A percentile compares a stretch with the other conserved stretches of the same genome.
Evolutionary conservation across 257 asterid genomes (phyloP).

Genomic region (Nicotiana attenuata): DNA sequence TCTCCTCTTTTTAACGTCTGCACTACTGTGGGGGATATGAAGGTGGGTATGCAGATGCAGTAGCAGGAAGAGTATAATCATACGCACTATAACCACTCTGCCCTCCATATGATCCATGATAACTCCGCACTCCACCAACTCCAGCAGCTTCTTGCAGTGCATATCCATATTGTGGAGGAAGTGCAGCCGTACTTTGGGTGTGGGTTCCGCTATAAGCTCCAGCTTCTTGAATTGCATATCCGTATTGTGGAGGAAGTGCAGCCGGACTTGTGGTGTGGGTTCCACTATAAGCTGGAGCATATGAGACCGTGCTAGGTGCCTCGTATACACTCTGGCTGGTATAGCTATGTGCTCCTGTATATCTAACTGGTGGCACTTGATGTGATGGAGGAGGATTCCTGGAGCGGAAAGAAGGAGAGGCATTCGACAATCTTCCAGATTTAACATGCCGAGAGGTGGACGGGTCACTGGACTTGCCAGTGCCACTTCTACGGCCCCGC

Average conservation of each 20-base stretch:
- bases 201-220: constrained; percentile 1
- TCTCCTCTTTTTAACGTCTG: background rate
- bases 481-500: constrained; percentile 9
- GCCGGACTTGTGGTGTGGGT: constrained; percentile 1
- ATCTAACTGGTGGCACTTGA: constrained; percentile 9
- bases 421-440: constrained; percentile 15
- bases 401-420: background rate
- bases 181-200: constrained; percentile 2
- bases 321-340: constrained; percentile 5
- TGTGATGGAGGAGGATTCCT: constrained; percentile 17
- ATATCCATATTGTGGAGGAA: constrained; percentile 13
- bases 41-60: constrained; percentile 14
- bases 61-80: constrained; percentile 11
- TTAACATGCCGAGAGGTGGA: constrained; percentile 19
- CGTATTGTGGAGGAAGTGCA: background rate
- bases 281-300: background rate
- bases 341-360: background rate
- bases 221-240: background rate
- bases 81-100: constrained; percentile 9
- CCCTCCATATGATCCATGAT: constrained; percentile 12
- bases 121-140: constrained; percentile 5
- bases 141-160: constrained; percentile 9
- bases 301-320: constrained; percentile 11
- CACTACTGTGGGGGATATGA: constrained; percentile 15
- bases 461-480: background rate